These are phyloP conservation scores for Galerina sulciceps DNA, from an alignment of 768 basidiomycete genomes.

Conservation along the genomic window DNA sequence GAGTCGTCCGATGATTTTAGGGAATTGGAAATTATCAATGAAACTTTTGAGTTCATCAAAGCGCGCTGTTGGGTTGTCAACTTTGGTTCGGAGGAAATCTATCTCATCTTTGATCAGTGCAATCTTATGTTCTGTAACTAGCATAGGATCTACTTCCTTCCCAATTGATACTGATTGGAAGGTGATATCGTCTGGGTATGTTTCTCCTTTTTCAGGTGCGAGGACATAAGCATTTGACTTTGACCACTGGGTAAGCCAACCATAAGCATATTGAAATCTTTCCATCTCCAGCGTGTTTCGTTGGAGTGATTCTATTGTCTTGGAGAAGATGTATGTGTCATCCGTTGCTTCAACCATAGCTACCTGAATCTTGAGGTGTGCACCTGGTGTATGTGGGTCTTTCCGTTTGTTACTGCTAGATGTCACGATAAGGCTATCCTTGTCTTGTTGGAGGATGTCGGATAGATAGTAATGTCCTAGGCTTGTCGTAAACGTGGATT, in stretches of 20 bases:
- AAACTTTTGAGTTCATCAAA: conserved; percentile 15
- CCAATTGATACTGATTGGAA: too few species aligned
- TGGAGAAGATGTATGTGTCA: conserved; percentile 12
- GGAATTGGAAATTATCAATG: conserved; percentile 25
- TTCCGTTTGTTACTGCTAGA: not conserved
- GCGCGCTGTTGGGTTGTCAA: conserved; percentile 20
- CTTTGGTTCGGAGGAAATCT: conserved; percentile 21
- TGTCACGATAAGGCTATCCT: not conserved
- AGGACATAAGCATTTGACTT: conserved; percentile 17
- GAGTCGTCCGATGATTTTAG: conserved; percentile 2
- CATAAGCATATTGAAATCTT: conserved; percentile 28
- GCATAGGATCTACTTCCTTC: too few species aligned
- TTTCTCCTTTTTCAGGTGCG: too few species aligned
- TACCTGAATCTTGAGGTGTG: not conserved
- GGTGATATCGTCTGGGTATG: too few species aligned
- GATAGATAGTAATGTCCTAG: conserved; percentile 4
- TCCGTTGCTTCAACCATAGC: conserved; percentile 16
- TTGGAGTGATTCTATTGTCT: conserved; percentile 2
- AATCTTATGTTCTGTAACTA: too few species aligned
- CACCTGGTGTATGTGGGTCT: conserved; percentile 3
- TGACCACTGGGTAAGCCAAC: conserved; percentile 26
- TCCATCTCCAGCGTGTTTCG: conserved; percentile 11
- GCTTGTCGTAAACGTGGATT: conserved; percentile 16
- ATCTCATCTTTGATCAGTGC: conserved; percentile 17
- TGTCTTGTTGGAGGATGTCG: not conserved